Conservation (phyloP, 345 rosid species). For the Syzygium aqueum region DNA sequence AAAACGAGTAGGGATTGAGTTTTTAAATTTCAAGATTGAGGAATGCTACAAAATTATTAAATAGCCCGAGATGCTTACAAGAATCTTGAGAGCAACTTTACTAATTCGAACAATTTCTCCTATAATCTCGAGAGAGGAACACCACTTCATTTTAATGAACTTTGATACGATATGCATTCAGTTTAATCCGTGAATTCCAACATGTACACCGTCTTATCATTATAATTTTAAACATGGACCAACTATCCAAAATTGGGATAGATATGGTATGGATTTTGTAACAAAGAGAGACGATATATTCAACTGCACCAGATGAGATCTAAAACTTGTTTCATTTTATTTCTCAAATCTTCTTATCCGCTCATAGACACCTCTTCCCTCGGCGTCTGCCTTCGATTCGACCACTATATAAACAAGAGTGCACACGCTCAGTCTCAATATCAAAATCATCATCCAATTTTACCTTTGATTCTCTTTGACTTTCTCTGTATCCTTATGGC, state of each 20-base stretch:
- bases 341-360: neutral
- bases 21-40: neutral
- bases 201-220: neutral
- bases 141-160: neutral
- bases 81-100: neutral
- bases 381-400: neutral
- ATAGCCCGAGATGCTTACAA: neutral
- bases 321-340: neutral
- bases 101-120: neutral
- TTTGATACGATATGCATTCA: neutral
- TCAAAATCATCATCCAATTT: neutral
- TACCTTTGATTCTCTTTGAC: neutral
- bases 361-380: neutral
- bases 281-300: neutral
- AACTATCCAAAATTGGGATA: neutral
- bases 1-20: neutral
- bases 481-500: neutral
- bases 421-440: neutral
- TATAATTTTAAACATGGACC: neutral
- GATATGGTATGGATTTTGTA: neutral
- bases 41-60: neutral
- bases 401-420: neutral
- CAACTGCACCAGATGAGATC: neutral
- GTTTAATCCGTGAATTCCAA: neutral
- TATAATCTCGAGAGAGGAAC: neutral